Base-by-base conservation (phyloP, 1,284 basidiomycete species). In the Leccinum griseonigrum region DNA sequence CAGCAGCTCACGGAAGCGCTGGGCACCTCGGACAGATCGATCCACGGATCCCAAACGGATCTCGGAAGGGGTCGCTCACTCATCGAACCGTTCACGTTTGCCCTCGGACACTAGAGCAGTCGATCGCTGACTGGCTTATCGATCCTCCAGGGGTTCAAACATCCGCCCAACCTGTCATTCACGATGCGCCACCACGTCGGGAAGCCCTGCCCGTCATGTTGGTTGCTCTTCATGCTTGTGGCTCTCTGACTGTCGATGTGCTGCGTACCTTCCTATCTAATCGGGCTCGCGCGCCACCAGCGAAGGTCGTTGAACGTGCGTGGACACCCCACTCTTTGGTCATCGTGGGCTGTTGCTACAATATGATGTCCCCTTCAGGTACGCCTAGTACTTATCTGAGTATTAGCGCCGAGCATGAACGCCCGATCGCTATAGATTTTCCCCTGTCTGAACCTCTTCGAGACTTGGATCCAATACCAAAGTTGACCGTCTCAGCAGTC, bases 221-320 rank as follows among this genome's bases (percentile, higher is more conserved):
- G 56, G 81, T 90, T 32, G 88, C 85, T 11, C 77, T 91, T 52
- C 88, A 91, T 65, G 85, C 79, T 6, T 82, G 78, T 61, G 82
- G 82, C 4, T 81, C 82, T 3, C 74, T 84, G 14, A 81, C 81
- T 2, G 71, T 79, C 48, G 76, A 82, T 61, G 76, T 83, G 8
- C 60, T 83, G 43, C 78, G 79, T 26, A 71, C 77, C 22, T 75
- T 81, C 69, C 54, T 73, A 57, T 61, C 69, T 54, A 54, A 61
- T 61, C 28, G 64, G 28, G 52, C 36, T 50, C 57, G 50, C 54
- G 14, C 51, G 54, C 53, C 57, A 66, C 65, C 50, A 29, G 13
- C 13, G 57, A 50, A 26, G 16, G 54, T 52, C 38, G 22, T 40
- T 14, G 22, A 52, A 38, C 38, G 9, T 29, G n/a, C 13, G 26